These are phyloP conservation scores for Auriscalpium microsporum DNA, from an alignment of 768 basidiomycete species.

Conservation along the genomic window DNA sequence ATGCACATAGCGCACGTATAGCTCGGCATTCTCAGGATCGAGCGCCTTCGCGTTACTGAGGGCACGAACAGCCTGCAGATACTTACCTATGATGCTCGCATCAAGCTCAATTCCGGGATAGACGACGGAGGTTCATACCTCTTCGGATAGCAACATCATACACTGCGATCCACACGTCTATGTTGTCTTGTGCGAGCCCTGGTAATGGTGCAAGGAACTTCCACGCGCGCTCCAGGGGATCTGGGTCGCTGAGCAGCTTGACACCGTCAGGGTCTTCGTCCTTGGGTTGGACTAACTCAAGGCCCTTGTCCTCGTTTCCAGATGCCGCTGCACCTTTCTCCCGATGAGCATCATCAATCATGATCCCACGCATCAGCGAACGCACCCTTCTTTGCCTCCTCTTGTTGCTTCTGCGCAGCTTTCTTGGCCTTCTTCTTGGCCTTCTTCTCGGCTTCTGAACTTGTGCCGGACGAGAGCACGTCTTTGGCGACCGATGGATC, in stretches of 20 bases:
- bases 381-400: conserved; percentile 66
- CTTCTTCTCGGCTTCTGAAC: conserved; percentile 66
- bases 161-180: conserved; percentile 64
- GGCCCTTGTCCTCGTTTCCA: conserved; percentile 60
- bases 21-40: conserved; percentile 48
- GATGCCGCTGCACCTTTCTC: conserved; percentile 26
- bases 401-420: conserved; percentile 54
- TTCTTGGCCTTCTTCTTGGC: conserved; percentile 86
- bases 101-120: no score
- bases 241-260: conserved; percentile 52
- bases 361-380: conserved; percentile 2
- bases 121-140: conserved; percentile 39
- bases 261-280: conserved; percentile 84
- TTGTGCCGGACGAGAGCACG: conserved; percentile 24
- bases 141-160: conserved; percentile 81
- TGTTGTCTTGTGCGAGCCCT: conserved; percentile 37
- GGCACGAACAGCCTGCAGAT: conserved; percentile 67
- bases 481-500: conserved; percentile 52
- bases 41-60: conserved; percentile 49
- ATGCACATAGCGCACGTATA: conserved; percentile 66
- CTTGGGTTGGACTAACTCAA: conserved; percentile 44
- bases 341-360: background rate
- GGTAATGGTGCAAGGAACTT: conserved; percentile 62
- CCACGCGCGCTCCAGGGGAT: conserved; percentile 68
- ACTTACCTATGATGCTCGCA: conserved; percentile 47